Conservation (phyloP, 495 filamentous ascomycete genomes). For the Mytilinidion resinicola region DNA sequence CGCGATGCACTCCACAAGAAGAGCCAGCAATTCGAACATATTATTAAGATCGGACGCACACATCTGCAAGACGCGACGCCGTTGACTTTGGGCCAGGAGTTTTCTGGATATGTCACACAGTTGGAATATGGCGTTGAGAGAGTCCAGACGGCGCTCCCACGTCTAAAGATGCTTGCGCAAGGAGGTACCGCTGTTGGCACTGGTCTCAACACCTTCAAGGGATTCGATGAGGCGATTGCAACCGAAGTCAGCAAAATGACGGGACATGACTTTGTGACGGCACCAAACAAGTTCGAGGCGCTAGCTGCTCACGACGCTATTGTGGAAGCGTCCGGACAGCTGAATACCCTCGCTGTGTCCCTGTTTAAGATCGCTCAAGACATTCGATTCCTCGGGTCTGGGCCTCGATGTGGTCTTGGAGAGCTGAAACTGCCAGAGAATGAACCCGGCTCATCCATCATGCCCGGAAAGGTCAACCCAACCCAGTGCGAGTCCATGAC, state of each 20-base stretch:
- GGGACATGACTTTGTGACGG: slow-evolving; percentile 86
- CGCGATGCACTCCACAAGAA: slow-evolving; percentile 79
- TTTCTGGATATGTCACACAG: slow-evolving; percentile 95
- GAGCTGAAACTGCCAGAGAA: slow-evolving; percentile 93
- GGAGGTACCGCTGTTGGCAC: slow-evolving; percentile 97
- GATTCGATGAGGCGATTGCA: slow-evolving; percentile 89
- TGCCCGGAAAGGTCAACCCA: slow-evolving; percentile 99
- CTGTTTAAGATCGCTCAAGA: slow-evolving; percentile 99
- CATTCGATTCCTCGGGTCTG: slow-evolving; percentile 91
- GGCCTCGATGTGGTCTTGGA: slow-evolving; percentile 89
- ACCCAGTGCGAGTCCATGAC: slow-evolving; percentile 97
- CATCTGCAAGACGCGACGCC: slow-evolving; percentile 98
- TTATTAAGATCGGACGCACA: slow-evolving; percentile 98
- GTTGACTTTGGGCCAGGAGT: slow-evolving; percentile 93
- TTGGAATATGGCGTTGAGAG: slow-evolving; percentile 85
- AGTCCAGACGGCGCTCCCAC: slow-evolving; percentile 73
- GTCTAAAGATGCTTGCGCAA: slow-evolving; percentile 82
- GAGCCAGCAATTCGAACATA: slow-evolving; percentile 78
- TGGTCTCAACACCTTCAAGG: slow-evolving; percentile 93
- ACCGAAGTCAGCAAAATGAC: slow-evolving; percentile 87
- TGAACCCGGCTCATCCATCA: slow-evolving; percentile 94
- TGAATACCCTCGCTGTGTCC: slow-evolving; percentile 88
- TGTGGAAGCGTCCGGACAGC: slow-evolving; percentile 83
- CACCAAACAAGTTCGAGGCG: slow-evolving; percentile 98
- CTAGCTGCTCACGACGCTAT: slow-evolving; percentile 96